Base-by-base conservation (phyloP, 352 stramenopile species). In the Globisporangium canariense region DNA sequence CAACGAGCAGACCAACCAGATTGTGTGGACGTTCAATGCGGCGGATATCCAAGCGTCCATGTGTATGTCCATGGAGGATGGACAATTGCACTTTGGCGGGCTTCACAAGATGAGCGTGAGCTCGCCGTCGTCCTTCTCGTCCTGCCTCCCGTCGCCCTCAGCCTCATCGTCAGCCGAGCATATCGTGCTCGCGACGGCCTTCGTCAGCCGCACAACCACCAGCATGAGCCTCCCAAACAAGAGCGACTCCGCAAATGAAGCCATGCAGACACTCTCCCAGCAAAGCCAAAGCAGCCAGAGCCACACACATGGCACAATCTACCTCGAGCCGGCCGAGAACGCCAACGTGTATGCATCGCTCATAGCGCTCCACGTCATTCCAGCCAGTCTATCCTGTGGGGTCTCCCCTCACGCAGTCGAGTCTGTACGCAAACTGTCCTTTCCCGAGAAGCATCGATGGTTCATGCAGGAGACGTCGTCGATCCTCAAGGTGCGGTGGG, bases 401-500 rank as follows among this genome's bases (percentile, higher is more conserved):
- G 54, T 77, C 6, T 75, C 76, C 10, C 57, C 71, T 16, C 70
- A 73, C 22, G 69, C 68, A 0, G 54, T 84, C 13, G 69, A 82
- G 22, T 70, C 70, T 5, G 28, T 87, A 10, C 76, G 78, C 2
- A 20, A 51, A 11, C 65, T 78, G 34, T 73, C 72, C 36, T 88
- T 88, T 45, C 76, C 78, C 0, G 69, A 83, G 63, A 83, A 83
- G 59, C 78, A 88, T 36, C 72, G 68, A 4, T 88, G 76, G 74
- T 83, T 88, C 46, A 74, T 88, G 68, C 74, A 83, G 30, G 71
- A 85, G 45, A 80, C 76, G 9, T 73, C 69, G 2, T 60, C 65
- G 34, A 74, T 87, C 20, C 53, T 84, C 7, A 74, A 81, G 16
- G 64, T 69, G 51, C 73, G 76, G 0, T 83, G 74, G 74, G 55